Percentiles rank a stretch among this genome's conserved stretches.
These are phyloP conservation scores for Aspergillus nomiae DNA, from an alignment of 2,329 filamentous ascomycete species.

Conservation along the genomic window DNA sequence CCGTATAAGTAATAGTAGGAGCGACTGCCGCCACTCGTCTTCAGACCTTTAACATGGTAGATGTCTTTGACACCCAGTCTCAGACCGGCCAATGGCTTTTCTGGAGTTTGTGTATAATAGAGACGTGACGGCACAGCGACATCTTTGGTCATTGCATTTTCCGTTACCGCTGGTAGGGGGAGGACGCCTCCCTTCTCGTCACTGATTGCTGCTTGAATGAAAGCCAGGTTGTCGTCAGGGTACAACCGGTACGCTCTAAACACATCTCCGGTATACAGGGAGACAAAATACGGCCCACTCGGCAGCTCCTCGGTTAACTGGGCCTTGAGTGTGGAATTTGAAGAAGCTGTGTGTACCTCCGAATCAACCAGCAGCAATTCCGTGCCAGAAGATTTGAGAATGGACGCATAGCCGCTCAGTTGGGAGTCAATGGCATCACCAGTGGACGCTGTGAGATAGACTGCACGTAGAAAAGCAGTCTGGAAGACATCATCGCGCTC, in stretches of 20 bases:
- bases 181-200: conserved; percentile 20
- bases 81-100: conserved; percentile 60
- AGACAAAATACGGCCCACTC: conserved; percentile 55
- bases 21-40: conserved; percentile 59
- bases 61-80: conserved; percentile 66
- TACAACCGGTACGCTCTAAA: conserved; percentile 55
- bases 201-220: conserved; percentile 49
- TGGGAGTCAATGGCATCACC: background rate
- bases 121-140: conserved; percentile 62
- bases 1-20: conserved; percentile 60
- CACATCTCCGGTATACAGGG: conserved; percentile 44
- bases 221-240: conserved; percentile 52
- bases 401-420: background rate
- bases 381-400: conserved; percentile 1
- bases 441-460: conserved; percentile 6
- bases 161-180: conserved; percentile 16
- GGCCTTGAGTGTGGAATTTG: background rate
- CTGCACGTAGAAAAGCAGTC: conserved; percentile 11
- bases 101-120: conserved; percentile 56
- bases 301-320: conserved; percentile 31
- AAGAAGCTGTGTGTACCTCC: background rate
- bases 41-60: conserved; percentile 59
- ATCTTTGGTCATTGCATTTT: conserved; percentile 36
- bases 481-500: conserved; percentile 22
- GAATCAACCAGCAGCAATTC: conserved; percentile 8